Conservation (phyloP, 208 protist genomes). For the Acanthamoeba healyi region DNA sequence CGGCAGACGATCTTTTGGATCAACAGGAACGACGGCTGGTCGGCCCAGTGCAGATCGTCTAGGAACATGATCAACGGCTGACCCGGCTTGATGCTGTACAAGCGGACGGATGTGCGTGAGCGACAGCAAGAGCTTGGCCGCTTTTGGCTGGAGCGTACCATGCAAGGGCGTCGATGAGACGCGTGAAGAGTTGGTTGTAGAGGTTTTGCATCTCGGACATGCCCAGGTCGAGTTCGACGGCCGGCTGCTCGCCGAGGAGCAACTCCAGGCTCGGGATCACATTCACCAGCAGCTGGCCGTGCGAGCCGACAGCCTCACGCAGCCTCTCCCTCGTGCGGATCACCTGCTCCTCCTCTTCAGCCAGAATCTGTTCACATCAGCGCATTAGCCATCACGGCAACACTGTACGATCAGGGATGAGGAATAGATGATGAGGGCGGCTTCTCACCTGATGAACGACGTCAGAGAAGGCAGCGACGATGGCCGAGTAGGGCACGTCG, state of each 20-base stretch:
- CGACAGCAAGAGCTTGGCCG: too few relatives aligned
- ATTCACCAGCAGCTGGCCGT: constrained; percentile 62
- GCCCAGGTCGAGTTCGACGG: constrained; percentile 41
- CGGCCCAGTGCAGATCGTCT: constrained; percentile 68
- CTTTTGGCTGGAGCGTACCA: too few relatives aligned
- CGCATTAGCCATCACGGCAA: neutral
- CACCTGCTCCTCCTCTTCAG: constrained; percentile 55
- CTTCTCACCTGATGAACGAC: constrained; percentile 35
- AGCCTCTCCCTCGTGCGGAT: constrained; percentile 4
- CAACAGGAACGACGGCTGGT: constrained; percentile 52
- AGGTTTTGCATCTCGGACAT: constrained; percentile 73
- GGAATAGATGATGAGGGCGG: neutral
- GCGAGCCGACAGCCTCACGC: constrained; percentile 1
- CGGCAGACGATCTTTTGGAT: constrained; percentile 57
- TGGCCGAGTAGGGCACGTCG: constrained; percentile 72
- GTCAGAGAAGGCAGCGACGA: constrained; percentile 37
- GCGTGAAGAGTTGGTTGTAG: constrained; percentile 64
- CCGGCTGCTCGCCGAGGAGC: constrained; percentile 60
- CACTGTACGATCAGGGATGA: neutral
- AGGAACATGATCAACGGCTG: constrained; percentile 66
- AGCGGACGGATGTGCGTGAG: neutral
- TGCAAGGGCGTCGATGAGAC: constrained; percentile 22
- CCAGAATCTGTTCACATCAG: constrained; percentile 1
- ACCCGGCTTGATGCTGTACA: constrained; percentile 33
- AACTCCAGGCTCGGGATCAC: constrained; percentile 66